These are phyloP conservation scores for Geotrichum phurueaensis DNA, from an alignment of 1,139 yeast species.

Conservation along the genomic window DNA sequence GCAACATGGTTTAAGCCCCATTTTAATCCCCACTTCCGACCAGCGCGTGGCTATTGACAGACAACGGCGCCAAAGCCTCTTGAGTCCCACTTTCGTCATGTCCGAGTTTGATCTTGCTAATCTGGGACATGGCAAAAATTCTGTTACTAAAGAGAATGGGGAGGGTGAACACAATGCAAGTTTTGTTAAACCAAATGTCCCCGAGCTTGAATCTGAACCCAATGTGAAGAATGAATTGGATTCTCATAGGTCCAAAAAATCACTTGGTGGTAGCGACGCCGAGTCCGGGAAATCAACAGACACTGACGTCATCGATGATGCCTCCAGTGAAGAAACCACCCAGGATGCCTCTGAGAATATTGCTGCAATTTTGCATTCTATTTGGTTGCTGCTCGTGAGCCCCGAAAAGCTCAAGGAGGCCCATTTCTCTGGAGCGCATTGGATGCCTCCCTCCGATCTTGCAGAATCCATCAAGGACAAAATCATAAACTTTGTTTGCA, in stretches of 20 bases:
- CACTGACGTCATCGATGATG: not conserved
- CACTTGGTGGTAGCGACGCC: not conserved
- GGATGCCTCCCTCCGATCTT: slow-evolving; percentile 28
- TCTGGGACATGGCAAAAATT: not conserved
- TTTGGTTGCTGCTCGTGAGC: slow-evolving; percentile 17
- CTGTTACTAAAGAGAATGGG: not conserved
- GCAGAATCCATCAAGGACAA: slow-evolving; percentile 20
- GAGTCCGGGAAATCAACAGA: not conserved
- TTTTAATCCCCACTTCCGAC: not conserved
- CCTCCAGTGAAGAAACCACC: not conserved
- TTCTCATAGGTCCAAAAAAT: not conserved
- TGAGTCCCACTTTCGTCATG: slow-evolving; percentile 10
- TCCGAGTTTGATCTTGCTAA: slow-evolving; percentile 7
- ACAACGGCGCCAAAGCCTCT: slow-evolving; percentile 8
- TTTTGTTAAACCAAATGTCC: not conserved
- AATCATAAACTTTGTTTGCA: slow-evolving; percentile 1
- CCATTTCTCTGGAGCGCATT: slow-evolving; percentile 7
- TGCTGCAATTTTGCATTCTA: slow-evolving; percentile 13
- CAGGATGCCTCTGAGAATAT: not conserved
- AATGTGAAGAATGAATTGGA: not conserved
- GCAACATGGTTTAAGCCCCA: not conserved
- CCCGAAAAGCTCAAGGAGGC: slow-evolving; percentile 11
- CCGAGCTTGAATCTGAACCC: not conserved
- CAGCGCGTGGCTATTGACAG: not conserved
- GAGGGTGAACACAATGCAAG: not conserved